These are phyloP conservation scores for Fonsecaea pedrosoi DNA, from an alignment of 2,329 filamentous ascomycete genomes.

Conservation along the genomic window DNA sequence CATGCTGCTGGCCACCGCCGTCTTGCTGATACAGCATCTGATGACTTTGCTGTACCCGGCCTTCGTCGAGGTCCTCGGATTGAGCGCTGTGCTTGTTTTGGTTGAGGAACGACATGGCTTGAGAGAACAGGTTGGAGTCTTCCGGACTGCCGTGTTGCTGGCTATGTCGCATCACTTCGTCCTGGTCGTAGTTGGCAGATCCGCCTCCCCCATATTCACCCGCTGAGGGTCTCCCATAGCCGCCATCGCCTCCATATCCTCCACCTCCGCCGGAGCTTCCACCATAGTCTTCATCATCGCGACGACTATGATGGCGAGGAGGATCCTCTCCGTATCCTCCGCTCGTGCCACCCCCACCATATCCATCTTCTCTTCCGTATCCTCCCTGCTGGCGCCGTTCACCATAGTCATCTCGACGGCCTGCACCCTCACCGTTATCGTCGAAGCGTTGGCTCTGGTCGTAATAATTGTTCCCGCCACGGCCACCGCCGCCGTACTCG, in stretches of 20 bases:
- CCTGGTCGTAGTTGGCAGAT: slow-evolving; percentile 57
- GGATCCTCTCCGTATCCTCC: slow-evolving; percentile 21
- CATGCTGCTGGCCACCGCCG: slow-evolving; percentile 54
- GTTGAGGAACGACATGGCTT: slow-evolving; percentile 61
- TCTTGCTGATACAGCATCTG: slow-evolving; percentile 72
- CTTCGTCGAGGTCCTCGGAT: slow-evolving; percentile 63
- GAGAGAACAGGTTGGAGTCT: slow-evolving; percentile 63
- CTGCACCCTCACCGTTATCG: slow-evolving; percentile 23
- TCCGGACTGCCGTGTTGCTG: slow-evolving; percentile 59
- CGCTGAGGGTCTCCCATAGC: slow-evolving; percentile 37
- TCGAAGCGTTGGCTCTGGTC: slow-evolving; percentile 37
- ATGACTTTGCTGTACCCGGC: slow-evolving; percentile 69
- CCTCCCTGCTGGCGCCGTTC: slow-evolving; percentile 24
- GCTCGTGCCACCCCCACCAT: slow-evolving; percentile 14
- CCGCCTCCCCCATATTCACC: slow-evolving; percentile 42
- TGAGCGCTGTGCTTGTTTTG: slow-evolving; percentile 59
- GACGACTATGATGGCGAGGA: slow-evolving; percentile 27
- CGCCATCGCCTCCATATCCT: slow-evolving; percentile 27
- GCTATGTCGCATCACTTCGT: slow-evolving; percentile 62
- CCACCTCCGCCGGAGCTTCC: slow-evolving; percentile 21
- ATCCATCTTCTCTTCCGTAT: slow-evolving; percentile 26
- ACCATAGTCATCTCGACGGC: slow-evolving; percentile 33
- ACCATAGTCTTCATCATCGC: slow-evolving; percentile 29
- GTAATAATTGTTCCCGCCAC: slow-evolving; percentile 36
- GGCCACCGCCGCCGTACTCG: slow-evolving; percentile 34